A percentile compares a stretch with the other conserved stretches of the same genome.
phyloP scores from a whole-genome alignment of 1,139 yeast species.

The Zhuliangozyma parablackwelliae region DNA sequence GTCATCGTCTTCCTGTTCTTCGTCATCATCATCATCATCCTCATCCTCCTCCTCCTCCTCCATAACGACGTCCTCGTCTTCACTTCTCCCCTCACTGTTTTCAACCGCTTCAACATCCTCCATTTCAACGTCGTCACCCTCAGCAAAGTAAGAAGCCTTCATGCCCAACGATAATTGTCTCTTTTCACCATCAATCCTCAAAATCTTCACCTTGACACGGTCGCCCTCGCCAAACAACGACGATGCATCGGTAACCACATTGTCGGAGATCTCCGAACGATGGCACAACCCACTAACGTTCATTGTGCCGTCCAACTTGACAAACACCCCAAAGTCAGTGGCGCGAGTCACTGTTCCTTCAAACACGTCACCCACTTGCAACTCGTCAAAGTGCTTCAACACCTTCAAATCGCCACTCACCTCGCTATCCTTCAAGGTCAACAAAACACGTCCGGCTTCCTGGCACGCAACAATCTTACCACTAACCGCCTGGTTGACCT shows the following conservation, averaged over 20 bases:
- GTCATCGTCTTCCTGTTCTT: conserved; percentile 14
- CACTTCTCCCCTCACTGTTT: conserved; percentile 22
- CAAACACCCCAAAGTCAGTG: conserved; percentile 88
- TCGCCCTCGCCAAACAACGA: conserved; percentile 83
- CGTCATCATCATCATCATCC: conserved; percentile 20
- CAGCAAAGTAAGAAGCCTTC: conserved; percentile 85
- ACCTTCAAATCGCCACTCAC: conserved; percentile 62
- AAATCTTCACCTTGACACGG: conserved; percentile 77
- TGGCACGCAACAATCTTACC: conserved; percentile 70
- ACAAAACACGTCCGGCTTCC: conserved; percentile 59
- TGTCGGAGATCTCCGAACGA: conserved; percentile 78
- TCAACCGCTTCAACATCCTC: conserved; percentile 27
- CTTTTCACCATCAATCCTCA: conserved; percentile 59
- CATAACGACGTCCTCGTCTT: conserved; percentile 9
- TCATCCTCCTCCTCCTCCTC: conserved; percentile 17
- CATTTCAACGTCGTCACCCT: conserved; percentile 29
- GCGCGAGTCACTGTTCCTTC: conserved; percentile 80
- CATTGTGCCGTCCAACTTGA: conserved; percentile 69
- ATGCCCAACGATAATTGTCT: conserved; percentile 81
- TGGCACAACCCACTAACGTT: conserved; percentile 86
- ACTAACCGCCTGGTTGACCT: conserved; percentile 65
- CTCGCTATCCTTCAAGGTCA: conserved; percentile 81
- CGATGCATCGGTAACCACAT: conserved; percentile 43
- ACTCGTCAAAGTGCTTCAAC: conserved; percentile 59
- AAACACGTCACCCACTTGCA: conserved; percentile 62